Conservation (phyloP, 345 rosid species). For the Eucalyptus melliodora region DNA sequence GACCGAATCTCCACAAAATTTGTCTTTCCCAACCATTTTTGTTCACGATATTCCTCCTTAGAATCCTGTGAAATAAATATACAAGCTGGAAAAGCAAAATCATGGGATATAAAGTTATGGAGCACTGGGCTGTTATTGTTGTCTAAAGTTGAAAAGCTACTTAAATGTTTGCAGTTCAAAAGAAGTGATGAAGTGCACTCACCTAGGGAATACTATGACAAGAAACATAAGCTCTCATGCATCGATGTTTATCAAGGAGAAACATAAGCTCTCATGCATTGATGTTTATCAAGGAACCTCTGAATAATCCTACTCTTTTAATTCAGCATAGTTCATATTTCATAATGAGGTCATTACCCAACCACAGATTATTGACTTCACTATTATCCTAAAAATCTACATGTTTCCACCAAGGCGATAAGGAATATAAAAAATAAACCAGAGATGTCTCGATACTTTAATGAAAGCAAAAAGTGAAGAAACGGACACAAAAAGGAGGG, state of each 20-base stretch:
- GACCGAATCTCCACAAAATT: conserved; percentile 91
- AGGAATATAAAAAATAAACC: not conserved
- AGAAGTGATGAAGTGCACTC: not conserved
- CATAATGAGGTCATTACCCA: not conserved
- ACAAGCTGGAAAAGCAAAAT: not conserved
- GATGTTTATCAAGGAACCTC: not conserved
- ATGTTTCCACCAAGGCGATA: not conserved
- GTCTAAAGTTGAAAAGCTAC: not conserved
- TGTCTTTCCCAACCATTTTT: conserved; percentile 81
- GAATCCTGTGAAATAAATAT: conserved; percentile 23
- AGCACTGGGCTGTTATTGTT: not conserved
- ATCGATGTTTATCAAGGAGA: not conserved
- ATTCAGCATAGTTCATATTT: not conserved
- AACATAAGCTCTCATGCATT: not conserved
- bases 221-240: not conserved
- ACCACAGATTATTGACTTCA: not conserved
- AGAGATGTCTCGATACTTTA: not conserved
- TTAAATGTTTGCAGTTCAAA: not conserved
- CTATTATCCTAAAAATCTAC: not conserved
- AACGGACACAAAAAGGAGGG: not conserved
- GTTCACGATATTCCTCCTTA: conserved; percentile 20
- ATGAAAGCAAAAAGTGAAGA: not conserved
- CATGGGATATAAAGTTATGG: not conserved
- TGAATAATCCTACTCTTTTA: not conserved
- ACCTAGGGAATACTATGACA: not conserved